These are phyloP conservation scores for Laburnicola sp. DNA, from an alignment of 2,329 filamentous ascomycete genomes.

Conservation along the genomic window DNA sequence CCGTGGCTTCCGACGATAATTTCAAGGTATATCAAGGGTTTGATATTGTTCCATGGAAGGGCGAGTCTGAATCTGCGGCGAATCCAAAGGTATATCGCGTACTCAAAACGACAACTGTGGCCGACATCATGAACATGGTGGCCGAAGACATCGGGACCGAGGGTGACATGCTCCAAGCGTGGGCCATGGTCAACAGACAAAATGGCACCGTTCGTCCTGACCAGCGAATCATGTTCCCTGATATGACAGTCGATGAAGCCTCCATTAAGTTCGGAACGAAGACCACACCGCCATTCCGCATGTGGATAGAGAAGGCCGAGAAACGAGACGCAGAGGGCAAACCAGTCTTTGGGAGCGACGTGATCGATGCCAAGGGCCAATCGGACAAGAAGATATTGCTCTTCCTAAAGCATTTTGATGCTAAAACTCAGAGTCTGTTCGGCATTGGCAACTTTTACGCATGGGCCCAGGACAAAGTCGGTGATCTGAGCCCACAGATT, in stretches of 20 bases:
- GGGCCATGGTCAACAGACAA: slow-evolving; percentile 98
- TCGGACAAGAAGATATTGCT: slow-evolving; percentile 65
- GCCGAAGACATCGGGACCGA: slow-evolving; percentile 71
- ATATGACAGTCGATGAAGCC: slow-evolving; percentile 69
- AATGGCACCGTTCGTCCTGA: slow-evolving; percentile 96
- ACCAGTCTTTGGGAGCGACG: slow-evolving; percentile 70
- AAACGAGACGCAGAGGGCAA: slow-evolving; percentile 71
- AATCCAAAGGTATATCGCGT: slow-evolving; percentile 73
- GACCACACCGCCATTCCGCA: slow-evolving; percentile 66
- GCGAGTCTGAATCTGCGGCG: slow-evolving; percentile 62
- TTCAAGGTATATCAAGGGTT: slow-evolving; percentile 82
- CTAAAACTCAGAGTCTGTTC: slow-evolving; percentile 70
- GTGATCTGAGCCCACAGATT: slow-evolving; percentile 78
- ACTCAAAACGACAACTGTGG: slow-evolving; percentile 72
- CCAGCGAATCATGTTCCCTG: slow-evolving; percentile 75
- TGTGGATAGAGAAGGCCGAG: slow-evolving; percentile 80
- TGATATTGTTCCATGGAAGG: slow-evolving; percentile 67
- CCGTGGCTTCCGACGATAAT: slow-evolving; percentile 77
- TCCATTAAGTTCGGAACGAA: slow-evolving; percentile 69
- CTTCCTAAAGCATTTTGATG: slow-evolving; percentile 91
- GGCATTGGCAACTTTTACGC: slow-evolving; percentile 87
- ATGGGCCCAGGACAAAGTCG: slow-evolving; percentile 81
- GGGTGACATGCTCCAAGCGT: slow-evolving; percentile 73
- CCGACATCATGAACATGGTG: slow-evolving; percentile 72
- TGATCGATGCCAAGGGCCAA: slow-evolving; percentile 59